These are phyloP conservation scores for Castanospermum australe DNA, from an alignment of 306 rosid genomes.

Conservation along the genomic window DNA sequence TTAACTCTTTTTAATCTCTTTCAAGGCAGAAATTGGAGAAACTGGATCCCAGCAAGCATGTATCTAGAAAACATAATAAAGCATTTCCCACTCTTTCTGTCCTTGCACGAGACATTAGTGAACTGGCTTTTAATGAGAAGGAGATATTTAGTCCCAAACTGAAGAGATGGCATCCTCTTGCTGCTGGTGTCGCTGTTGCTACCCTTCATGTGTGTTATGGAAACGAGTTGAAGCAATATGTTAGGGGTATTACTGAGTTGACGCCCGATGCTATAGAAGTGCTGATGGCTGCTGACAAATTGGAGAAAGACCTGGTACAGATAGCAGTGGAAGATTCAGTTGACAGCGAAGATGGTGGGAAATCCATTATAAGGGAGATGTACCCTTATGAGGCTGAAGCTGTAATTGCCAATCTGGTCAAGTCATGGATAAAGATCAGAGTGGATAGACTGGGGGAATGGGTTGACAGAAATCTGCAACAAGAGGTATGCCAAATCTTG, in stretches of 20 bases:
- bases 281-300: conserved; percentile 81
- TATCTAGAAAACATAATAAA: conserved; percentile 59
- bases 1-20: conserved; percentile 45
- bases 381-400: conserved; percentile 95
- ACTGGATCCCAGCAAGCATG: conserved; percentile 48
- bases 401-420: conserved; percentile 61
- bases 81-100: conserved; percentile 50
- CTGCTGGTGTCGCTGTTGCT: conserved; percentile 85
- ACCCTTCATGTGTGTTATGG: conserved; percentile 89
- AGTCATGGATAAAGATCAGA: conserved; percentile 82
- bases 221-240: conserved; percentile 72
- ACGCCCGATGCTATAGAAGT: conserved; percentile 81
- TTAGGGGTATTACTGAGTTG: conserved; percentile 60
- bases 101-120: conserved; percentile 69
- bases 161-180: conserved; percentile 87
- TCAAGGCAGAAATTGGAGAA: conserved; percentile 69
- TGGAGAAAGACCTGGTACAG: conserved; percentile 96
- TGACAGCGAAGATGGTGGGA: conserved; percentile 98
- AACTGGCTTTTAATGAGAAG: conserved; percentile 78
- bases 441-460: conserved; percentile 84
- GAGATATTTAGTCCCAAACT: conserved; percentile 72
- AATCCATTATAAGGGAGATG: conserved; percentile 89
- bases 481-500: conserved; percentile 63
- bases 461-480: conserved; percentile 76
- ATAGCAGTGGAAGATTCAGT: conserved; percentile 91